Evolutionary conservation across 192 early-diverging fungal species (phyloP), one percentile per base, ranked within the genome.

Genomic region (Funneliformis mosseae): DNA sequence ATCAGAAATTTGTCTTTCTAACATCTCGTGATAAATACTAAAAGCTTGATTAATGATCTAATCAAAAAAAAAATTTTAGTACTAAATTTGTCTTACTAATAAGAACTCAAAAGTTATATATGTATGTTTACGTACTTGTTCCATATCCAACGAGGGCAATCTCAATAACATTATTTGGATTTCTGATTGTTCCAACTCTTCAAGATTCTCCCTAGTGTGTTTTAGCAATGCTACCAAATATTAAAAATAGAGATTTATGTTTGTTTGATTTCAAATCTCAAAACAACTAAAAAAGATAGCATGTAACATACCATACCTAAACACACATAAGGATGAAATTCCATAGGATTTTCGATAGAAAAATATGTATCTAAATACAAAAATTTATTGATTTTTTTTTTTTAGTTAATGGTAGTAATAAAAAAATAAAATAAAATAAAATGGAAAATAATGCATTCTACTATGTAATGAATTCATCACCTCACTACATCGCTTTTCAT

Each of bases 111-210:
- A 25, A 60, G 11, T 18, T 60, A 18, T 55, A 12, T 39, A 76
- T n/a, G n/a, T n/a, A n/a, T n/a, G n/a, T n/a, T 66, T 25, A 25
- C 8, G 8, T 62, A 90, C 90, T 78, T 89, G 86, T 68, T 83
- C 79, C 85, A 95, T 92, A 71, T 95, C 90, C 85, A 94, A 80
- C 64, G 72, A 78, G 12, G 96, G 95, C 78, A 97, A 89, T 33
- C 93, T 88, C 75, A 95, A 84, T 76, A 97, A 83, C 83, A 95
- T 87, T 10, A 93, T 92, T 61, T 94, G 90, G 71, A 97, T 97
- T 81, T 97, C 95, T 3, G 94, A 95, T 84, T 95, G 93, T 81
- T 97, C 96, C 70, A 96, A 80, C 60, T 96, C 95, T 81, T 97
- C 96, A 21, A 97, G 86, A 62, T 88, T 91, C 71, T 96, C 95